Conservation (phyloP, 768 basidiomycete genomes). For the Brasilioporus rufonigricans region DNA sequence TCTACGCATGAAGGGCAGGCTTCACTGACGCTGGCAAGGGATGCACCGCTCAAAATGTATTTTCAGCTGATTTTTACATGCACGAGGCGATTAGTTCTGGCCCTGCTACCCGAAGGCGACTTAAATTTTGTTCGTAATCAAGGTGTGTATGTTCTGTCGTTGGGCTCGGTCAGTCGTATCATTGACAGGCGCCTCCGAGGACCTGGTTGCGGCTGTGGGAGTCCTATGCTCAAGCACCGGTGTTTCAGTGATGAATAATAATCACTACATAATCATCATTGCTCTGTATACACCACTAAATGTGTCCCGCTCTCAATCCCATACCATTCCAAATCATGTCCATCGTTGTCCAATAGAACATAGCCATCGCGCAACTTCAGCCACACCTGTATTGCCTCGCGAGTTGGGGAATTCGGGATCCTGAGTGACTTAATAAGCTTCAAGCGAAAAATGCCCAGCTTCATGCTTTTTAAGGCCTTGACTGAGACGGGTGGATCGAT, state of each 20-base stretch:
- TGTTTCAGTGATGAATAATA: background rate
- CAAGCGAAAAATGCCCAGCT: conserved; percentile 57
- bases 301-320: conserved; percentile 59
- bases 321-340: conserved; percentile 63
- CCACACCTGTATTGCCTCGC: conserved; percentile 48
- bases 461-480: conserved; percentile 67
- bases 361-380: conserved; percentile 52
- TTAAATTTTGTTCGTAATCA: conserved; percentile 8
- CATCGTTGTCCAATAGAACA: conserved; percentile 48
- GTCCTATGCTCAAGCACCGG: conserved; percentile 7
- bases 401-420: conserved; percentile 25
- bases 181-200: conserved; percentile 9
- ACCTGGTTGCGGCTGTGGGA: conserved; percentile 6
- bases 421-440: conserved; percentile 57
- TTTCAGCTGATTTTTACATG: background rate
- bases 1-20: conserved; percentile 15
- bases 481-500: conserved; percentile 32
- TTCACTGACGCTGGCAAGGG: conserved; percentile 6
- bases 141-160: conserved; percentile 12
- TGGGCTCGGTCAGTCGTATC: conserved; percentile 1
- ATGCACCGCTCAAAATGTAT: background rate
- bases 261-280: conserved; percentile 4
- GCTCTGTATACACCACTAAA: conserved; percentile 29
- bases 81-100: conserved; percentile 5
- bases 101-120: background rate